Conservation (phyloP, 2,329 filamentous ascomycete genomes). For the Ascochyta lentis region DNA sequence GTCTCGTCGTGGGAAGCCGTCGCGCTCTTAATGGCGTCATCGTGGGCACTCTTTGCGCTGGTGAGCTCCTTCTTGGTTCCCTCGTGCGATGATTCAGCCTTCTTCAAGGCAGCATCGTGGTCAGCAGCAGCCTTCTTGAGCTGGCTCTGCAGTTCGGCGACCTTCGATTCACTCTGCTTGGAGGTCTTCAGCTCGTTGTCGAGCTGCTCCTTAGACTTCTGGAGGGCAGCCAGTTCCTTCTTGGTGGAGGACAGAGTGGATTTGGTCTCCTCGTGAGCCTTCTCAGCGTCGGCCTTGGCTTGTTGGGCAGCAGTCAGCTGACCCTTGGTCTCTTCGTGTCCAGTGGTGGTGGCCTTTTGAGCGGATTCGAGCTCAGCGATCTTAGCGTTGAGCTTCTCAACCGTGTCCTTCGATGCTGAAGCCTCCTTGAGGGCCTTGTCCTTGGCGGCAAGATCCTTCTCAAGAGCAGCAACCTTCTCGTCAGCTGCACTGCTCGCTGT, state of each 20-base stretch:
- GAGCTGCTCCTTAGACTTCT: conserved; percentile 27
- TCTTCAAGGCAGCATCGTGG: conserved; percentile 28
- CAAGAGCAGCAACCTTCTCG: conserved; percentile 36
- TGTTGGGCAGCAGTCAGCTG: conserved; percentile 25
- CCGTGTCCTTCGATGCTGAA: conserved; percentile 7
- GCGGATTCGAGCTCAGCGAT: conserved; percentile 23
- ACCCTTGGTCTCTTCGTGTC: conserved; percentile 23
- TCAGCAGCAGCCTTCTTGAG: conserved; percentile 31
- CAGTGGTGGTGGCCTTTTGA: conserved; percentile 11
- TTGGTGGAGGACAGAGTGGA: conserved; percentile 18
- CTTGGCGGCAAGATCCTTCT: conserved; percentile 35
- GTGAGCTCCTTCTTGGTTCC: conserved; percentile 21
- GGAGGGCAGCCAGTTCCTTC: conserved; percentile 18
- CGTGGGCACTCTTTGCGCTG: conserved; percentile 12
- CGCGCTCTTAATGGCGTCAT: conserved; percentile 17
- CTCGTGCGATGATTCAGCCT: conserved; percentile 21
- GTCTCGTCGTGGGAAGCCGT: conserved; percentile 19
- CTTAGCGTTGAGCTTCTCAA: conserved; percentile 19
- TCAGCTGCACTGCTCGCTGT: conserved; percentile 27
- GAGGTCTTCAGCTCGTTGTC: conserved; percentile 29
- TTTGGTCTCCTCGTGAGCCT: conserved; percentile 27
- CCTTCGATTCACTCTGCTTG: conserved; percentile 26
- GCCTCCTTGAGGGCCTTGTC: conserved; percentile 23
- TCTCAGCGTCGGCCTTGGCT: conserved; percentile 27
- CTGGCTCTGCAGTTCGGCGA: conserved; percentile 29